Conservation (phyloP, 495 filamentous ascomycete species). For the Margaritispora aquatica region DNA sequence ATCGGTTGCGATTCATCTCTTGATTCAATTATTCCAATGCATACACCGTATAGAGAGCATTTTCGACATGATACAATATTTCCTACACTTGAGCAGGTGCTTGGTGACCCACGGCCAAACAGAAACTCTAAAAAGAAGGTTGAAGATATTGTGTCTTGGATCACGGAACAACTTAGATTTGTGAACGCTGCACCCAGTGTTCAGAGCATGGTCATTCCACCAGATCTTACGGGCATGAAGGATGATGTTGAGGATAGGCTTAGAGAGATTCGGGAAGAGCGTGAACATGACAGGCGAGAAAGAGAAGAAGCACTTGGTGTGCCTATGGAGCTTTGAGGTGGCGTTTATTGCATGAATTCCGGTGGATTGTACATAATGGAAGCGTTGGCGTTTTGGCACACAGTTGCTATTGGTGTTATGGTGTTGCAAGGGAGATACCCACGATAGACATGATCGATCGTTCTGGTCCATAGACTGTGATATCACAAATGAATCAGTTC, state of each 20-base stretch:
- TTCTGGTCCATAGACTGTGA: no score
- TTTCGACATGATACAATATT: slow-evolving; percentile 82
- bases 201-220: slow-evolving; percentile 73
- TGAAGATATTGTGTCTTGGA: slow-evolving; percentile 62
- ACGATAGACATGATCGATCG: not conserved
- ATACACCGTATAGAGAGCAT: slow-evolving; percentile 71
- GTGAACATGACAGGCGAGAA: slow-evolving; percentile 11
- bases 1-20: slow-evolving; percentile 67
- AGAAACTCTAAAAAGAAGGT: slow-evolving; percentile 72
- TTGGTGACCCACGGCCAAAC: slow-evolving; percentile 57
- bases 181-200: slow-evolving; percentile 81
- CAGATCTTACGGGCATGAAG: slow-evolving; percentile 64
- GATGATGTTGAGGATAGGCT: slow-evolving; percentile 76
- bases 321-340: slow-evolving; percentile 18
- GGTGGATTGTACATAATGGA: not conserved
- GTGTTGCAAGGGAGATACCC: not conserved
- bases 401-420: not conserved
- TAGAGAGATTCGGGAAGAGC: slow-evolving; percentile 56
- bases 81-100: slow-evolving; percentile 63
- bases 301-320: slow-evolving; percentile 21
- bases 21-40: slow-evolving; percentile 62
- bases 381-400: slow-evolving; percentile 11
- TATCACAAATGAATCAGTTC: no score
- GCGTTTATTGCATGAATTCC: not conserved
- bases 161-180: slow-evolving; percentile 82